A percentile compares a stretch with the other conserved stretches of the same genome.
These are phyloP conservation scores for Conticribra weissflogii DNA, from an alignment of 108 stramenopile species.

Conservation along the genomic window DNA sequence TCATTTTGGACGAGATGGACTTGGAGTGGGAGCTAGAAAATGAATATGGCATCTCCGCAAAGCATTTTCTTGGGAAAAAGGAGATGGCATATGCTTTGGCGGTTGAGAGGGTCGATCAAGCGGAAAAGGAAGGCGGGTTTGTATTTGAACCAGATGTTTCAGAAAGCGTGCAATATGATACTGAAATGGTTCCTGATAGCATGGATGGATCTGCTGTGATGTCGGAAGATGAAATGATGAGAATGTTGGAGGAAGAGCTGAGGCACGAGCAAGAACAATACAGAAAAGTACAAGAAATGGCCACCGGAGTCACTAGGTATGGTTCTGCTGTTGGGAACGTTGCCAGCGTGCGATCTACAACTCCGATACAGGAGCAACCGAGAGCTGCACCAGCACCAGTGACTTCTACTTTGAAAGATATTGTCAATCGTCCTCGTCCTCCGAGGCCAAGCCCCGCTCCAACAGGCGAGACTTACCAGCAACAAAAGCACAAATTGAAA, in stretches of 20 bases:
- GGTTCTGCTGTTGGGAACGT: not conserved
- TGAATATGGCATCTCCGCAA: constrained; percentile 45
- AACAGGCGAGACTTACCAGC: not conserved
- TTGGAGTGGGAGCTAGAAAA: constrained; percentile 40
- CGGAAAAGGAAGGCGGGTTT: constrained; percentile 20
- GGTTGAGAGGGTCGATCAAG: constrained; percentile 40
- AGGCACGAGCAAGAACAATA: constrained; percentile 21
- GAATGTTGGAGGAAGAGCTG: constrained; percentile 53
- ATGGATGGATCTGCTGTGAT: constrained; percentile 14
- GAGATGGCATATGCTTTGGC: constrained; percentile 52
- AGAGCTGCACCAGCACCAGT: not conserved
- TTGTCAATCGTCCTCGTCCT: not conserved
- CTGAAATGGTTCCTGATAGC: not conserved
- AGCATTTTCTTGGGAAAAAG: constrained; percentile 50
- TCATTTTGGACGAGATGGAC: constrained; percentile 27
- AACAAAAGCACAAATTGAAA: not conserved
- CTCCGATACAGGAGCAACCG: not conserved
- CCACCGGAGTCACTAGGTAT: too few relatives aligned
- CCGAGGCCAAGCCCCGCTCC: not conserved
- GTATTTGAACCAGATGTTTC: constrained; percentile 9
- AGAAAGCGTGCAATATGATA: not conserved
- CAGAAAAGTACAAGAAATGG: not conserved
- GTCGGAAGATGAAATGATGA: constrained; percentile 50
- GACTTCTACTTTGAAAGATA: not conserved
- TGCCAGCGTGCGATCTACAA: not conserved